A percentile compares a stretch with the other conserved stretches of the same genome.
phyloP scores from a whole-genome alignment of 805 yeast species.

The Sugiyamaella valdiviana region DNA sequence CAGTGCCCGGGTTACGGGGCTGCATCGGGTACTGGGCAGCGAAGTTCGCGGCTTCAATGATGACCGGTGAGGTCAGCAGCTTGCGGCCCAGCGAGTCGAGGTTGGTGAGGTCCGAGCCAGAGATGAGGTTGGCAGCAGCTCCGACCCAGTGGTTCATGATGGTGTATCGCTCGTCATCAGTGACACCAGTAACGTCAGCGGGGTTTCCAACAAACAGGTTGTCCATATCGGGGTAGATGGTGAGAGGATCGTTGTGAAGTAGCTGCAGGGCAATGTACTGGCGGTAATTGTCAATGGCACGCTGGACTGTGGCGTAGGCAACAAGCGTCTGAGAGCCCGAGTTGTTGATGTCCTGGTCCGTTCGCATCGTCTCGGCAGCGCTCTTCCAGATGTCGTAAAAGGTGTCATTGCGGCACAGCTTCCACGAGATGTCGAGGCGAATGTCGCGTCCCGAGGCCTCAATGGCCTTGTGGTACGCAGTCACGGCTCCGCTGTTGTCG shows the following conservation, averaged over 20 bases:
- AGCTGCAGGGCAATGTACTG: slow-evolving; percentile 11
- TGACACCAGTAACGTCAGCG: slow-evolving; percentile 6
- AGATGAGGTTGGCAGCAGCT: slow-evolving; percentile 11
- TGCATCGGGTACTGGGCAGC: slow-evolving; percentile 12
- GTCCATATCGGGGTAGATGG: slow-evolving; percentile 15
- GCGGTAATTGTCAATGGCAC: slow-evolving; percentile 13
- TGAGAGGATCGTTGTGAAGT: background rate
- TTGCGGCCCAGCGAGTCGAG: slow-evolving; percentile 9
- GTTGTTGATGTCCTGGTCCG: slow-evolving; percentile 12
- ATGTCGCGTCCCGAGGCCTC: slow-evolving; percentile 10
- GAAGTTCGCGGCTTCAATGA: slow-evolving; percentile 12
- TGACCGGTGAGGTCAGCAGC: slow-evolving; percentile 7
- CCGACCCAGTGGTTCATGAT: slow-evolving; percentile 14
- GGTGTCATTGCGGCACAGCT: slow-evolving; percentile 13
- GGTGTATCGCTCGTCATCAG: slow-evolving; percentile 9
- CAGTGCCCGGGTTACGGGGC: slow-evolving; percentile 14
- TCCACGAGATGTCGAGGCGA: slow-evolving; percentile 14
- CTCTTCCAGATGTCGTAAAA: slow-evolving; percentile 7
- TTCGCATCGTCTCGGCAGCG: slow-evolving; percentile 9
- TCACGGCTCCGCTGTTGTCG: slow-evolving; percentile 10
- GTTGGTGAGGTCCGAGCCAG: slow-evolving; percentile 10
- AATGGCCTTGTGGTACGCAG: slow-evolving; percentile 10
- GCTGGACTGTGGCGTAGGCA: slow-evolving; percentile 8
- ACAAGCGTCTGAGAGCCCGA: slow-evolving; percentile 6
- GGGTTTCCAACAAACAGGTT: slow-evolving; percentile 12